Conservation (phyloP, 805 yeast species). For the Brettanomyces anomalus region DNA sequence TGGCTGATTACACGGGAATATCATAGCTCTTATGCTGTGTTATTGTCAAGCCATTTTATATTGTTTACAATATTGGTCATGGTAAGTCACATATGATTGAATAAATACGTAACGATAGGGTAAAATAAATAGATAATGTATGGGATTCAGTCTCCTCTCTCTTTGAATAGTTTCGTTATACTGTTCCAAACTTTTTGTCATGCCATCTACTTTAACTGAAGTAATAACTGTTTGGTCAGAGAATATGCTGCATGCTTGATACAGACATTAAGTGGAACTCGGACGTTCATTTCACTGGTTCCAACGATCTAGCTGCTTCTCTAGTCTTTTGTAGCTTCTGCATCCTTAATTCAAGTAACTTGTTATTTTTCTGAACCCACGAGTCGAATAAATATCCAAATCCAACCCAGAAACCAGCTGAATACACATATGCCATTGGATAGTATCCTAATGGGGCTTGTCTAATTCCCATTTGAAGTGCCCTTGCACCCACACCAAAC, state of each 20-base stretch:
- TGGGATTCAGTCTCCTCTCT: background rate
- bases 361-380: conserved; percentile 31
- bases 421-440: conserved; percentile 32
- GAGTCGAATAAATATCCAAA: conserved; percentile 31
- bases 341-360: conserved; percentile 28
- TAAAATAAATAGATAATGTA: too few relatives aligned
- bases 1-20: conserved; percentile 10
- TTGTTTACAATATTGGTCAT: too few relatives aligned
- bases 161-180: too few relatives aligned
- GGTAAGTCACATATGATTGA: background rate
- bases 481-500: conserved; percentile 33
- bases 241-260: too few relatives aligned
- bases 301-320: conserved; percentile 13
- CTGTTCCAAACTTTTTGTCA: too few relatives aligned
- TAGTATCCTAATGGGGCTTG: conserved; percentile 29
- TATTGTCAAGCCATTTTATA: too few relatives aligned
- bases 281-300: too few relatives aligned
- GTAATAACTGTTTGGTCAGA: too few relatives aligned
- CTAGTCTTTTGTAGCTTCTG: conserved; percentile 29
- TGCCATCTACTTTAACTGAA: too few relatives aligned
- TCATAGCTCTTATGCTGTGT: too few relatives aligned
- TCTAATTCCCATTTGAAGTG: conserved; percentile 35
- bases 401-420: conserved; percentile 36
- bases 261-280: too few relatives aligned
- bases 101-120: too few relatives aligned